Percentiles rank a stretch among this genome's conserved stretches.
phyloP scores from a whole-genome alignment of 768 basidiomycete species.

The Paxillus involutus region DNA sequence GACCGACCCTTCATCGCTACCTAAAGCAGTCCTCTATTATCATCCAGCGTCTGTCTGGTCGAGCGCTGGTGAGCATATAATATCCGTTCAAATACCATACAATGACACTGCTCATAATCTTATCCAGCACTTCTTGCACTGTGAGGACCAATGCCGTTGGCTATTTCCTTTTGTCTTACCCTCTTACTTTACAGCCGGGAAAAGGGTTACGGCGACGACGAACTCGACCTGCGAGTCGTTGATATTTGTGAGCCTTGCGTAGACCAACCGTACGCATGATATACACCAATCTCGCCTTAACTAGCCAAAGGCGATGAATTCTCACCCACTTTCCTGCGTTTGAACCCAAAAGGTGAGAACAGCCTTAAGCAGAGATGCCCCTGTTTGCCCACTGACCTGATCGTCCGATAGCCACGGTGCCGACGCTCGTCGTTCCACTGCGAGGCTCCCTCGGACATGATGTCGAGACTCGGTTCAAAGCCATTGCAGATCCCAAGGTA shows the following conservation, averaged over 20 bases:
- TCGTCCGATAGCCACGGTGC: slow-evolving; percentile 61
- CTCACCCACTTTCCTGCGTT: slow-evolving; percentile 67
- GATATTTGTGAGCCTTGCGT: slow-evolving; percentile 48
- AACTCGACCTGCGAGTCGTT: slow-evolving; percentile 67
- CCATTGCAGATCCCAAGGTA: slow-evolving; percentile 75
- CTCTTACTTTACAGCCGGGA: slow-evolving; percentile 45
- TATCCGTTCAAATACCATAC: not conserved
- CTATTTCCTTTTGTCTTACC: not conserved
- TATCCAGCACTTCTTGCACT: slow-evolving; percentile 51
- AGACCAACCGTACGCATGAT: not conserved
- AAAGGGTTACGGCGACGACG: slow-evolving; percentile 83
- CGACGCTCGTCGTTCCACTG: slow-evolving; percentile 83
- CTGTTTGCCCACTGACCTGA: slow-evolving; percentile 8
- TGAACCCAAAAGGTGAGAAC: slow-evolving; percentile 69
- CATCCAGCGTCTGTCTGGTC: slow-evolving; percentile 62
- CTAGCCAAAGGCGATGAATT: slow-evolving; percentile 81
- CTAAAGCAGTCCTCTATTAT: slow-evolving; percentile 85
- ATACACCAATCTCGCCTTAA: not conserved
- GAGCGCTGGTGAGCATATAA: slow-evolving; percentile 49
- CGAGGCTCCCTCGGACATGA: slow-evolving; percentile 68
- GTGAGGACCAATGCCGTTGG: slow-evolving; percentile 35
- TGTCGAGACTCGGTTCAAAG: slow-evolving; percentile 77
- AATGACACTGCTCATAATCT: not conserved
- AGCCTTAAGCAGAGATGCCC: not conserved
- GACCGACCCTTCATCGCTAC: slow-evolving; percentile 31